A percentile compares a stretch with the other conserved stretches of the same genome.
Conservation (phyloP, 805 yeast genomes). For the Candida fluviatilis region DNA sequence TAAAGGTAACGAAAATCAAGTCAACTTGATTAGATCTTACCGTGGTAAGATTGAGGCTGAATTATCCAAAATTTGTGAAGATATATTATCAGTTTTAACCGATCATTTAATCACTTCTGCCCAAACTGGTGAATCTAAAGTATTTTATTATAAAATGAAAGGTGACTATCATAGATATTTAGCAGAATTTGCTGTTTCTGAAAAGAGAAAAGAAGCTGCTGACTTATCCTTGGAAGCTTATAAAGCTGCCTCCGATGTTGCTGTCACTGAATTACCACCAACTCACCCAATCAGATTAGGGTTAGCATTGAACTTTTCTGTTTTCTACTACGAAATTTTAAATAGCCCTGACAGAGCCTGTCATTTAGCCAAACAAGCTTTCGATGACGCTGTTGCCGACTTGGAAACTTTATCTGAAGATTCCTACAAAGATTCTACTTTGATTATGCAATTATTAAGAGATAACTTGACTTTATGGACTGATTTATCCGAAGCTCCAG, state of each 20-base stretch:
- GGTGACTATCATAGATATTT: conserved; percentile 99
- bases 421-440: conserved; percentile 96
- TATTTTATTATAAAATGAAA: conserved; percentile 97
- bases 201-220: conserved; percentile 89
- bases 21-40: conserved; percentile 84
- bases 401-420: conserved; percentile 96
- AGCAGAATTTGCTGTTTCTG: conserved; percentile 93
- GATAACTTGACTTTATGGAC: conserved; percentile 99
- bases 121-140: conserved; percentile 95
- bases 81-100: conserved; percentile 81
- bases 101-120: conserved; percentile 92
- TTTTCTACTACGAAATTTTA: conserved; percentile 95
- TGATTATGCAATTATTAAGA: conserved; percentile 97
- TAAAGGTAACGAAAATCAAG: conserved; percentile 91
- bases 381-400: conserved; percentile 98
- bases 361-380: conserved; percentile 97
- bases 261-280: conserved; percentile 94
- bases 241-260: conserved; percentile 94
- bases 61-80: conserved; percentile 90
- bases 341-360: conserved; percentile 99
- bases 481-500: conserved; percentile 79
- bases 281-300: conserved; percentile 99
- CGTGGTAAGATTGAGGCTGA: conserved; percentile 93
- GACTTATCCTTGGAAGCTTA: conserved; percentile 90
- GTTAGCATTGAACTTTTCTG: conserved; percentile 95